Evolutionary conservation across 2,329 filamentous ascomycete species (phyloP).

Genomic region (Colletotrichum godetiae): DNA sequence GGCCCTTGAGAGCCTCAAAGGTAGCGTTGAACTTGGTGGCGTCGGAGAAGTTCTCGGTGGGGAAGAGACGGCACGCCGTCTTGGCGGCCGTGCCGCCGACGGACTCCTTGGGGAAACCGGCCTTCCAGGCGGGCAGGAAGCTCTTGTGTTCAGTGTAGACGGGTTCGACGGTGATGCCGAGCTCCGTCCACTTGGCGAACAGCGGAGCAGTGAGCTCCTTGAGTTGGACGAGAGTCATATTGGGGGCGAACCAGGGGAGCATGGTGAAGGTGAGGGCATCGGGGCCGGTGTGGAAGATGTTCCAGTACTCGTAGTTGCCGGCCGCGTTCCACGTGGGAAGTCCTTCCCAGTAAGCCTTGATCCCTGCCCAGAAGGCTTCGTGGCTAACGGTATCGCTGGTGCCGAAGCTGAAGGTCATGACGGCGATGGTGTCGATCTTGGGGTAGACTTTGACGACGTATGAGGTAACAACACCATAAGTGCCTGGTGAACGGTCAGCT

Average conservation of each 20-base stretch:
- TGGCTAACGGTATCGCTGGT: conserved; percentile 33
- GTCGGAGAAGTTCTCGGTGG: conserved; percentile 14
- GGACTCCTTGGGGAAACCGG: conserved; percentile 39
- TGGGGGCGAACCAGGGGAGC: conserved; percentile 43
- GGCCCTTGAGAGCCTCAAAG: conserved; percentile 49
- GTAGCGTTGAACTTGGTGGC: conserved; percentile 44
- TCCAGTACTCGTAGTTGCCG: conserved; percentile 41
- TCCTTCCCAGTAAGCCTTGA: conserved; percentile 38
- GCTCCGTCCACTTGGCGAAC: conserved; percentile 43
- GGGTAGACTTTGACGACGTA: conserved; percentile 64
- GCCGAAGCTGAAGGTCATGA: conserved; percentile 55
- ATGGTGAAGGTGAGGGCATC: conserved; percentile 41
- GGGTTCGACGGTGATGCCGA: conserved; percentile 43
- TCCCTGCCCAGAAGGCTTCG: conserved; percentile 43
- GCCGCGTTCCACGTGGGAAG: conserved; percentile 38
- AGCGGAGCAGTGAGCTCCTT: conserved; percentile 48
- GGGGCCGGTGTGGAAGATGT: conserved; percentile 42
- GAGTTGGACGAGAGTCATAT: conserved; percentile 46
- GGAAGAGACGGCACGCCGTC: conserved; percentile 26
- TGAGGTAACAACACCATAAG: conserved; percentile 66
- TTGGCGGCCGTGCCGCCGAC: conserved; percentile 16
- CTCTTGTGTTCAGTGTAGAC: conserved; percentile 40
- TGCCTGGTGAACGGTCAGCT: conserved; percentile 60
- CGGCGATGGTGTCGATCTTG: conserved; percentile 51
- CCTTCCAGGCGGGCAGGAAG: conserved; percentile 41